These are phyloP conservation scores for Boletellus ananas DNA, from an alignment of 768 basidiomycete genomes.

Conservation along the genomic window DNA sequence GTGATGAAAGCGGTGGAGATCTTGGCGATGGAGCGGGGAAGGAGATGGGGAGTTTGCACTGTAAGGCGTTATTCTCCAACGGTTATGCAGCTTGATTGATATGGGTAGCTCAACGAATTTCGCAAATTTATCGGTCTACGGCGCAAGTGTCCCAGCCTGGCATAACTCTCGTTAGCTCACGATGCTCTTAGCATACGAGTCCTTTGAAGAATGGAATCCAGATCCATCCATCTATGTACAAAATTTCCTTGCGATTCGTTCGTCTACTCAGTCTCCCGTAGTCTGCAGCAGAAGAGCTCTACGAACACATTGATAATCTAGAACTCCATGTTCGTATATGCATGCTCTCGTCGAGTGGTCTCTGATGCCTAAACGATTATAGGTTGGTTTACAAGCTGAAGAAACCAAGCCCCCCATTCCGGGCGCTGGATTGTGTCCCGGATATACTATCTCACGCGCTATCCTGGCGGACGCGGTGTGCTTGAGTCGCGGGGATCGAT, in stretches of 20 bases:
- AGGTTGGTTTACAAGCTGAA: slow-evolving; percentile 72
- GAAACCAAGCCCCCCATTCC: slow-evolving; percentile 58
- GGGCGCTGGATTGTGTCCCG: slow-evolving; percentile 77
- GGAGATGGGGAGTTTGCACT: slow-evolving; percentile 70
- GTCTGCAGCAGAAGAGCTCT: slow-evolving; percentile 62
- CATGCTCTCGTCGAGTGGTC: not conserved
- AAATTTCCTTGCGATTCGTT: not conserved
- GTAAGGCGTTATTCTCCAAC: slow-evolving; percentile 35
- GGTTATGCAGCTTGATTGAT: not conserved
- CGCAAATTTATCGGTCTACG: slow-evolving; percentile 67
- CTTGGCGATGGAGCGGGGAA: slow-evolving; percentile 61
- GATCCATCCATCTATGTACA: slow-evolving; percentile 53
- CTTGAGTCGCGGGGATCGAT: slow-evolving; percentile 75
- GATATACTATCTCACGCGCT: slow-evolving; percentile 81
- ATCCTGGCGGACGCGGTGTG: slow-evolving; percentile 78
- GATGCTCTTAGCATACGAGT: slow-evolving; percentile 46
- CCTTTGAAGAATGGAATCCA: slow-evolving; percentile 72
- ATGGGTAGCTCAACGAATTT: slow-evolving; percentile 61
- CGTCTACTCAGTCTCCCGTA: slow-evolving; percentile 22
- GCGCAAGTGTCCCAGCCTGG: slow-evolving; percentile 38
- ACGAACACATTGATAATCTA: slow-evolving; percentile 71
- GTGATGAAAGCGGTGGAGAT: slow-evolving; percentile 65
- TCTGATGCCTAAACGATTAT: not conserved
- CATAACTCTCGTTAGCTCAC: slow-evolving; percentile 3
- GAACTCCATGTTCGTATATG: slow-evolving; percentile 63